A percentile compares a stretch with the other conserved stretches of the same genome.
phyloP scores from a whole-genome alignment of 2,329 filamentous ascomycete species.

The Thielaviopsis euricoi region DNA sequence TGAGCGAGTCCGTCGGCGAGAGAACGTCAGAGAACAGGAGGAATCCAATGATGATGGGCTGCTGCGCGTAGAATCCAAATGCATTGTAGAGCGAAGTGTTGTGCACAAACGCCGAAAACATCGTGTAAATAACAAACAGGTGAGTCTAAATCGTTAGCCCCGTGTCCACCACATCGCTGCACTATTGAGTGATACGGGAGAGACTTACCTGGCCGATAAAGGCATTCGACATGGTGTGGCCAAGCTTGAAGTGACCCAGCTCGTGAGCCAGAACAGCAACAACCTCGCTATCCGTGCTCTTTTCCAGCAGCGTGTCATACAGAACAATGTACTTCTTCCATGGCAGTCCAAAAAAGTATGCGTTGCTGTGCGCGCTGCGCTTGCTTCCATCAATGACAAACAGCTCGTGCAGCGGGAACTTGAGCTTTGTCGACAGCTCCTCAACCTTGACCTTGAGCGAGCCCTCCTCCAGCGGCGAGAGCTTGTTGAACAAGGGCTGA shows the following conservation, averaged over 20 bases:
- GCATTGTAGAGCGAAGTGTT: conserved; percentile 79
- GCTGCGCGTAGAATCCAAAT: conserved; percentile 72
- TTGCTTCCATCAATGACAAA: conserved; percentile 91
- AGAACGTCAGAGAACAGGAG: conserved; percentile 95
- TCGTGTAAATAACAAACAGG: conserved; percentile 88
- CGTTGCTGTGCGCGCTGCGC: conserved; percentile 73
- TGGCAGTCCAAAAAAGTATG: conserved; percentile 90
- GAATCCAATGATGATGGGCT: conserved; percentile 93
- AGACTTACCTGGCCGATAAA: conserved; percentile 48
- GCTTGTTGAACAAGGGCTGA: conserved; percentile 92
- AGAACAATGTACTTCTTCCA: conserved; percentile 99
- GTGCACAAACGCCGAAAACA: conserved; percentile 96
- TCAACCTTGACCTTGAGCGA: conserved; percentile 80
- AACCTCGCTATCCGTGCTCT: conserved; percentile 81
- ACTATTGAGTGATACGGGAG: conserved; percentile 70
- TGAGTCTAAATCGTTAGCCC: conserved; percentile 45
- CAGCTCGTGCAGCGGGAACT: conserved; percentile 83
- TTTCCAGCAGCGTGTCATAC: conserved; percentile 93
- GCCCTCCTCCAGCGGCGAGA: conserved; percentile 78
- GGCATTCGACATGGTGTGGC: conserved; percentile 51
- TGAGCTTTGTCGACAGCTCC: conserved; percentile 60
- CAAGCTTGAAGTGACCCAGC: conserved; percentile 90
- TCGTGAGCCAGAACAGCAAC: conserved; percentile 91
- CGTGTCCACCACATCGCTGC: conserved; percentile 21
- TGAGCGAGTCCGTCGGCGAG: conserved; percentile 79